Base-by-base conservation (phyloP, 2,329 filamentous ascomycete species). In the Hypoxylon sp. region DNA sequence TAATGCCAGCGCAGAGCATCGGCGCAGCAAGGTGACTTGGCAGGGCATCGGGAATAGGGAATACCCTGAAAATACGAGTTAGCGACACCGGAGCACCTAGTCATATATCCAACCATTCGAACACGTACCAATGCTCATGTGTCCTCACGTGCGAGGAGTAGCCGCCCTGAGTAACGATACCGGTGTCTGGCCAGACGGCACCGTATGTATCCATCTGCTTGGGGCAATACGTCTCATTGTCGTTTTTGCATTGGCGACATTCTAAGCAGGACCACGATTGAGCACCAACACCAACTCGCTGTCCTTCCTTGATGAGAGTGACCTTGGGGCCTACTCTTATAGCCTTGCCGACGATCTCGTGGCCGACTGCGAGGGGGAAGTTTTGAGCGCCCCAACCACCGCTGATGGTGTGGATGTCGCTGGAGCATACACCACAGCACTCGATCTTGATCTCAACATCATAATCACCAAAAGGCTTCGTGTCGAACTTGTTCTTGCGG, bases 401-500 rank as follows among this genome's bases (percentile, higher is more conserved):
- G 75, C 80, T 88, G 77, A 93, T 86, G 65, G 89, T 92, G 81
- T 92, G 91, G 51, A 91, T 83, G 76, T 93, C 91, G 72, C 87
- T 91, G 72, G 90, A 88, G 78, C 91, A 93, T 58, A 93, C 85
- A 76, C 93, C 92, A 76, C 92, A 95, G 77, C 88, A 90, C 72
- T 94, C 90, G 75, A 97, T 91, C 84, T 94, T 91, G 81, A 97
- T 88, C 78, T 97, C 93, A 74, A 97, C 89, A 77, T 97, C 93
- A 80, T 93, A 87, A 78, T 94, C 92, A 71, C 91, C 93, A 78
- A 97, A 97, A 17, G 92, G 91, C 83, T 97, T 96, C 64, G 94
- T 89, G 73, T 90, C 87, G 83, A 93, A 93, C 83, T 94, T 79
- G 76, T 91, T 89, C 82, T 93, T 91, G 75, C 90, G 83, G 75